phyloP scores from a whole-genome alignment of 2,329 filamentous ascomycete genomes.

The Epichloe festucae region DNA sequence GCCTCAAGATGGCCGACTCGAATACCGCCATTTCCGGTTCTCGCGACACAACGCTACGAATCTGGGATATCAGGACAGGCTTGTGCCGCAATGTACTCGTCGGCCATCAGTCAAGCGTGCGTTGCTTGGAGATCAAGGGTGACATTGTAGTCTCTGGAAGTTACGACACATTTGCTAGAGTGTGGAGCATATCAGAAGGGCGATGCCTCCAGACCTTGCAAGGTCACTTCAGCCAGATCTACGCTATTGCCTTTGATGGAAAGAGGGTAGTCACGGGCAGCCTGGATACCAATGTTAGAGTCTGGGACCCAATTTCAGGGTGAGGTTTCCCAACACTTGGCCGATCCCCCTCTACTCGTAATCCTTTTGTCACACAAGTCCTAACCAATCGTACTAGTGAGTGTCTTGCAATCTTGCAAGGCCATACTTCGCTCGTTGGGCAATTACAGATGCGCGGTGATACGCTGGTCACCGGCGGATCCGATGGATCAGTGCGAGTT shows the following conservation, averaged over 20 bases:
- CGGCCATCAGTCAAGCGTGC: slow-evolving; percentile 88
- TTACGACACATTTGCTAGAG: slow-evolving; percentile 91
- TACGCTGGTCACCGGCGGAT: slow-evolving; percentile 89
- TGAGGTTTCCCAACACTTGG: slow-evolving; percentile 26
- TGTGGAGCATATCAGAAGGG: slow-evolving; percentile 96
- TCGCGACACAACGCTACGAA: slow-evolving; percentile 80
- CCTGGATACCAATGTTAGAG: slow-evolving; percentile 88
- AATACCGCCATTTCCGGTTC: slow-evolving; percentile 95
- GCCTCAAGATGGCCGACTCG: slow-evolving; percentile 91
- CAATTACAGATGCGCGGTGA: slow-evolving; percentile 93
- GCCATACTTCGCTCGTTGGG: slow-evolving; percentile 91
- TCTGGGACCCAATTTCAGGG: slow-evolving; percentile 89
- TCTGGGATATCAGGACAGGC: slow-evolving; percentile 88
- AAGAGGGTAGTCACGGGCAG: slow-evolving; percentile 88
- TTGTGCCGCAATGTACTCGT: slow-evolving; percentile 84
- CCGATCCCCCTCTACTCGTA: neutral
- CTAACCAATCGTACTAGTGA: slow-evolving; percentile 31
- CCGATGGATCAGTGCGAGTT: slow-evolving; percentile 88
- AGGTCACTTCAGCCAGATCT: slow-evolving; percentile 97
- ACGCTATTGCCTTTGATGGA: slow-evolving; percentile 95
- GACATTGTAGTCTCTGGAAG: slow-evolving; percentile 96
- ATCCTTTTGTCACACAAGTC: neutral
- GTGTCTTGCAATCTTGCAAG: slow-evolving; percentile 84
- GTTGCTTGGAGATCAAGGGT: slow-evolving; percentile 89
- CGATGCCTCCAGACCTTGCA: slow-evolving; percentile 80